Evolutionary conservation across 192 early-diverging fungal species (phyloP), one percentile per base, ranked within the genome.

Genomic region (Phlyctochytrium planicorne): DNA sequence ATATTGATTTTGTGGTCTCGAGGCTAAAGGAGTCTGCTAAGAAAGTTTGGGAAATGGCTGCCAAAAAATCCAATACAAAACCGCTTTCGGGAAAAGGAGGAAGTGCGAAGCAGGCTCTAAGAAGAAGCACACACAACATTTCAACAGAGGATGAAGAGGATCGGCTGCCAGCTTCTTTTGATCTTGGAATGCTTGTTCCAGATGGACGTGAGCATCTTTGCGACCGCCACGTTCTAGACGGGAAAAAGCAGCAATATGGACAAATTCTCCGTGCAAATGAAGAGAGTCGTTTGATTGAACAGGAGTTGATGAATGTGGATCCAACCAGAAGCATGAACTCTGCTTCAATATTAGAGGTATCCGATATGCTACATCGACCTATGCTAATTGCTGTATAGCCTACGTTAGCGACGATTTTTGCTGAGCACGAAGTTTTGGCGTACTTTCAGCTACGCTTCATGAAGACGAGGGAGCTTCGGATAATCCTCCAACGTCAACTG

Each of bases 341-440:
- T 14, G 40, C 20, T 16, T 6, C 53, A 14, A 23, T 23, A 25
- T 16, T 59, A 6, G 70, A 72, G 17, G 70, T 72, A 66, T 20
- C 6, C 40, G 10, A 20, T 47, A 6, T n/a, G 10, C 20, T 47
- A 20, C 20, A 47, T 14, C 40, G 6, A 14, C 20, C 20, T 6
- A 47, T 6, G 6, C 20, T 6, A 47, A 6, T 47, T 47, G 6
- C 20, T 47, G 10, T 47, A 20, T 16, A 80, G 66, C 80, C 83
- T 2, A 77, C 80, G 3, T 33, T 85, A 3, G 33, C 83, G 4
- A 72, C 80, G 1, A 62, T 85, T 25, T 85, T 85, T 71, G 78
- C 83, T 3, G 80, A 80, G 40, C 84, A 85, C 55, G 84, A 85
- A 69, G 70, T 83, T 2, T 60, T 71, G 34, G 63, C 76, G 4